A percentile compares a stretch with the other conserved stretches of the same genome.
Conservation (phyloP, 192 early-diverging fungal genomes). For the Rhizophagus prolifer region DNA sequence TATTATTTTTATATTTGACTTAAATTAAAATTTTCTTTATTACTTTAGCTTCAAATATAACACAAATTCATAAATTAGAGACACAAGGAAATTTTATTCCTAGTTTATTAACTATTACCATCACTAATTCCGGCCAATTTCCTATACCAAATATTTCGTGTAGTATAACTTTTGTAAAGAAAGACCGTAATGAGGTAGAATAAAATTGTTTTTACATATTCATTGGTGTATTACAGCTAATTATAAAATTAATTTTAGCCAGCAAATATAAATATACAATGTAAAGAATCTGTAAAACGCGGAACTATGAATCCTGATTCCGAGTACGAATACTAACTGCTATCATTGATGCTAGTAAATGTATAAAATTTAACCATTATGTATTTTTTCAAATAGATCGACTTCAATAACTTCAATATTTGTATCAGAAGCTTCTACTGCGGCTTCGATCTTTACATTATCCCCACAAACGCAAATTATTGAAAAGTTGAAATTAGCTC, state of each 20-base stretch:
- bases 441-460: slow-evolving; percentile 15
- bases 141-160: neutral
- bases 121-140: slow-evolving; percentile 5
- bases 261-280: neutral
- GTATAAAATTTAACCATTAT: neutral
- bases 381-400: neutral
- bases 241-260: neutral
- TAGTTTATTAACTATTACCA: slow-evolving; percentile 4
- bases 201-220: neutral
- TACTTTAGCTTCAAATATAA: slow-evolving; percentile 2
- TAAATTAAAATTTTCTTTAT: neutral
- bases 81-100: neutral
- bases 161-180: slow-evolving; percentile 12
- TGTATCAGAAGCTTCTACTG: slow-evolving; percentile 22
- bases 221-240: neutral
- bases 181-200: neutral
- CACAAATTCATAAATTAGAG: neutral
- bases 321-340: neutral
- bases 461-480: slow-evolving; percentile 10
- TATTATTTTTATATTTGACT: neutral
- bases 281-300: neutral
- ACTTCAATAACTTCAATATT: slow-evolving; percentile 17
- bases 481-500: slow-evolving; percentile 15
- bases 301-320: neutral
- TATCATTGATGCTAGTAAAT: neutral